Evolutionary conservation across 306 rosid genomes (phyloP).

Genomic region (Cucumis cinereus): DNA sequence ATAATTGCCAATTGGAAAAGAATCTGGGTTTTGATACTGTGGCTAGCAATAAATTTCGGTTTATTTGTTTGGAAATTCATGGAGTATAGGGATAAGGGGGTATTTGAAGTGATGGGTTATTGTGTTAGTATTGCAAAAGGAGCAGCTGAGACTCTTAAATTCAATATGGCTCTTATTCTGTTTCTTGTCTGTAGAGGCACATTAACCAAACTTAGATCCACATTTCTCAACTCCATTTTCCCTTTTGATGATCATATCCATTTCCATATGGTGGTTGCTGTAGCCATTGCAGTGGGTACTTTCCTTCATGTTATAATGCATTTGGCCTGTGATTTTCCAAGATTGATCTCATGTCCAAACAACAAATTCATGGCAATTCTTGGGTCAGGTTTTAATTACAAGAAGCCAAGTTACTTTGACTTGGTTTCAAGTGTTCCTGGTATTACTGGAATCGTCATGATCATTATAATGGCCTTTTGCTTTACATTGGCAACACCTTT

Average conservation of each 20-base stretch:
- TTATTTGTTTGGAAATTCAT: constrained; percentile 37
- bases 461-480: constrained; percentile 38
- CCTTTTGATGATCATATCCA: constrained; percentile 54
- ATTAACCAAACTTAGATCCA: constrained; percentile 30
- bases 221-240: constrained; percentile 28
- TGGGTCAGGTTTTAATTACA: constrained; percentile 16
- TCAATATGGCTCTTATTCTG: constrained; percentile 60
- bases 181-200: constrained; percentile 56
- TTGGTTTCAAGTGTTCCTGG: constrained; percentile 31
- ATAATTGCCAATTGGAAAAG: constrained; percentile 28
- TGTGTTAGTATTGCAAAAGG: constrained; percentile 56
- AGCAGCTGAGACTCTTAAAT: constrained; percentile 61
- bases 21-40: constrained; percentile 37
- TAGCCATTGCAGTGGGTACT: constrained; percentile 37
- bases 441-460: constrained; percentile 41
- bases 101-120: constrained; percentile 43
- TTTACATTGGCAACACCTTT: constrained; percentile 54
- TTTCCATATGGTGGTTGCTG: constrained; percentile 42
- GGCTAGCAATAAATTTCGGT: constrained; percentile 32
- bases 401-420: constrained; percentile 25
- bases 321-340: constrained; percentile 48
- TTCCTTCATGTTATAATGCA: constrained; percentile 27
- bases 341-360: constrained; percentile 18
- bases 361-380: constrained; percentile 19
- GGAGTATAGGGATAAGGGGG: constrained; percentile 27